Percentiles rank a stretch among this genome's conserved stretches.
These are phyloP conservation scores for Teunomyces pallodes DNA, from an alignment of 805 yeast species.

Conservation along the genomic window DNA sequence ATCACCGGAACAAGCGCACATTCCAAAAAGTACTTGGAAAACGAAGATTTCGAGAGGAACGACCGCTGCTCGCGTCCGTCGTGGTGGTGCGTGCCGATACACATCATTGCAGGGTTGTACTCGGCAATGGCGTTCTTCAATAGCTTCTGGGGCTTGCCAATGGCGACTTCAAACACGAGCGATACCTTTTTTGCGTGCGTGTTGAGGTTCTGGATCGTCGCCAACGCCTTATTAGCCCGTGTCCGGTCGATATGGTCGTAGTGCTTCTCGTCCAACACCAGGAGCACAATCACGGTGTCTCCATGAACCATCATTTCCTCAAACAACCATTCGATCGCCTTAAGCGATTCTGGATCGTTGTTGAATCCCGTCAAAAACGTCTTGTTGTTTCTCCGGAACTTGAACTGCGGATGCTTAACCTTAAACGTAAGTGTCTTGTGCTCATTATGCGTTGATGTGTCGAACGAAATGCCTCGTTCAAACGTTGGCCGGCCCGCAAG, in stretches of 20 bases:
- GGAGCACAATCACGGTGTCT: conserved; percentile 41
- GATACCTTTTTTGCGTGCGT: conserved; percentile 34
- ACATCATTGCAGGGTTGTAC: conserved; percentile 45
- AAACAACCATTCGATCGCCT: conserved; percentile 44
- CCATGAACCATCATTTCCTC: conserved; percentile 44
- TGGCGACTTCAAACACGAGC: conserved; percentile 38
- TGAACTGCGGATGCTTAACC: conserved; percentile 41
- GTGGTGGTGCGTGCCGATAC: conserved; percentile 39
- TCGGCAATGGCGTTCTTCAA: conserved; percentile 40
- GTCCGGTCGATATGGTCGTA: conserved; percentile 25
- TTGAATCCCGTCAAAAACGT: conserved; percentile 41
- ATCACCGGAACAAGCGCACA: conserved; percentile 46
- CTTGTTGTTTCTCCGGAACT: conserved; percentile 44
- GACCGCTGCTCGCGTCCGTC: conserved; percentile 16
- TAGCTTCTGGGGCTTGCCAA: conserved; percentile 41
- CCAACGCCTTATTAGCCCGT: conserved; percentile 26
- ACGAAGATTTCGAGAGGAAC: conserved; percentile 32
- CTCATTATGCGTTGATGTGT: conserved; percentile 31
- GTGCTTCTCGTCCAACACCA: conserved; percentile 38
- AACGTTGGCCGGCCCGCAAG: conserved; percentile 15
- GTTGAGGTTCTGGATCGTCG: conserved; percentile 33
- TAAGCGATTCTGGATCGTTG: conserved; percentile 34
- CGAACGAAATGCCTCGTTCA: conserved; percentile 42
- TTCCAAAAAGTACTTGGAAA: conserved; percentile 40
- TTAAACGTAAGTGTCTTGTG: conserved; percentile 38